Conservation (phyloP, 148 eudicot genomes). For the Simmondsia chinensis region DNA sequence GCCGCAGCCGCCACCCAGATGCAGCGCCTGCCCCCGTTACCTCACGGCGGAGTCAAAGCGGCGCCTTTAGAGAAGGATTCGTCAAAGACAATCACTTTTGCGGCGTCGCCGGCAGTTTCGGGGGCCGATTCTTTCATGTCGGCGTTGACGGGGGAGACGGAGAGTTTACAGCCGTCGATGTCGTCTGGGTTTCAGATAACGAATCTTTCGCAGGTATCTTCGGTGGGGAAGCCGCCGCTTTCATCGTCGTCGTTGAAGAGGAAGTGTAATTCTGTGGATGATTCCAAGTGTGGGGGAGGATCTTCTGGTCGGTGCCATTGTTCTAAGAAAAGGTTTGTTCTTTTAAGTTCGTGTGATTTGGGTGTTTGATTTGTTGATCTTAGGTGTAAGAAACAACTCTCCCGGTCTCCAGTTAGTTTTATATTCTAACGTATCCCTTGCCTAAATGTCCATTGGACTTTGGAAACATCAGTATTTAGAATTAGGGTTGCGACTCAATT, state of each 20-base stretch:
- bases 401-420: no score
- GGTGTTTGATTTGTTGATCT: background rate
- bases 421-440: no score
- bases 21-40: constrained; percentile 69
- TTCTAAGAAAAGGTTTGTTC: constrained; percentile 68
- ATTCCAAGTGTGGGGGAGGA: constrained; percentile 46
- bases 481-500: no score
- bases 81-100: constrained; percentile 49
- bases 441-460: no score
- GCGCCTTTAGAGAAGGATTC: constrained; percentile 22
- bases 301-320: constrained; percentile 81
- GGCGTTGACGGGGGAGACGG: constrained; percentile 65
- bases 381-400: no score
- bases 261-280: constrained; percentile 73
- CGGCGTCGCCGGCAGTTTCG: constrained; percentile 22
- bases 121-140: constrained; percentile 57
- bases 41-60: constrained; percentile 17
- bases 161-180: constrained; percentile 56
- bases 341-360: background rate
- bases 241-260: constrained; percentile 56
- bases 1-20: constrained; percentile 18
- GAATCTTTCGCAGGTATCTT: constrained; percentile 58
- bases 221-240: constrained; percentile 63
- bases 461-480: no score
- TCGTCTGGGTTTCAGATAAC: constrained; percentile 86